phyloP scores from a whole-genome alignment of 208 protist genomes.

The Entamoeba moshkovskii region DNA sequence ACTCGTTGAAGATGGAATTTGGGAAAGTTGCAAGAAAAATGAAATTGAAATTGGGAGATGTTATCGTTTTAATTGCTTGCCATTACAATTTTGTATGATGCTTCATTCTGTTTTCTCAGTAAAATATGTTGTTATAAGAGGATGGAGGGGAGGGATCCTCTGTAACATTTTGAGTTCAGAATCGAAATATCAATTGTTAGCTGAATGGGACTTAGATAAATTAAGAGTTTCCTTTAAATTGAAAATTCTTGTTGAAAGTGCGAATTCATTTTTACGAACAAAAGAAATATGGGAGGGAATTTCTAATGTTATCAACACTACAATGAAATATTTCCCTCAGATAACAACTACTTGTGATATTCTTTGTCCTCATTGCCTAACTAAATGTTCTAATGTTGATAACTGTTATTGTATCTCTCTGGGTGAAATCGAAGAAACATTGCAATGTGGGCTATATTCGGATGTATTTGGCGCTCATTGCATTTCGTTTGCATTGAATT shows the following conservation, averaged over 20 bases:
- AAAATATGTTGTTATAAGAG: not conserved
- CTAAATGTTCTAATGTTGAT: not conserved
- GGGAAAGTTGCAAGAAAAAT: not conserved
- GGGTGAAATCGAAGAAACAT: not conserved
- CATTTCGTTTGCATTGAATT: not conserved
- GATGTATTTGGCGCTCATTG: not conserved
- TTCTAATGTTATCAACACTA: not conserved
- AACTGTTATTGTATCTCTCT: not conserved
- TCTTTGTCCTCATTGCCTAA: not conserved
- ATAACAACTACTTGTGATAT: not conserved
- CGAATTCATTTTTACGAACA: not conserved
- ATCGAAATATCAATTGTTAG: not conserved
- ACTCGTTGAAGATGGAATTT: not conserved
- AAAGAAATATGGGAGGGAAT: not conserved
- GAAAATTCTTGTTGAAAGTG: not conserved
- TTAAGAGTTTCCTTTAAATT: not conserved
- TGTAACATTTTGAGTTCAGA: not conserved
- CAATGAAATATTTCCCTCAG: not conserved
- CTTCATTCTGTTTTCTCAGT: not conserved
- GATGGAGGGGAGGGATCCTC: not conserved
- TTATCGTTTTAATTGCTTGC: not conserved
- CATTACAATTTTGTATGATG: not conserved
- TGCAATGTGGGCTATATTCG: not conserved
- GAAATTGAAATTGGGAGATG: not conserved
- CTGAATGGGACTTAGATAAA: not conserved